Evolutionary conservation across 352 stramenopile genomes (phyloP).

Genomic region (Phytophthora quininea): DNA sequence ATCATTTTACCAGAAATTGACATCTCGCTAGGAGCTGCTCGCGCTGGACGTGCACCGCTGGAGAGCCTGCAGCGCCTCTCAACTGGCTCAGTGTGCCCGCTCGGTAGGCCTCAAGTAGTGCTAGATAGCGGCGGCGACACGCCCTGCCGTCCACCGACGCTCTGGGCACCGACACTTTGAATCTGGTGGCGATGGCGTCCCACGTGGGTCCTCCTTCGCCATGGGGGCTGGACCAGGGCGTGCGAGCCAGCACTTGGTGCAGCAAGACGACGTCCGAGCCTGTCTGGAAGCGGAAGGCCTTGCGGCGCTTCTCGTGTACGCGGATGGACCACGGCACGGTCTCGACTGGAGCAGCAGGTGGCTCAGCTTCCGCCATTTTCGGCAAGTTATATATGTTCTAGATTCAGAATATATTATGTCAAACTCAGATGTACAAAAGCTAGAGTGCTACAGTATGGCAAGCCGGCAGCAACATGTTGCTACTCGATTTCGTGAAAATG

Average conservation of each 20-base stretch:
- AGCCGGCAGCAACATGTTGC: too few relatives aligned
- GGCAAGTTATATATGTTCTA: background rate
- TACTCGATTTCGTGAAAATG: too few relatives aligned
- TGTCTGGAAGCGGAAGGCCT: constrained; percentile 34
- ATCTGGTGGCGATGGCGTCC: constrained; percentile 20
- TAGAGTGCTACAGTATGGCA: too few relatives aligned
- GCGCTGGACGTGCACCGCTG: constrained; percentile 26
- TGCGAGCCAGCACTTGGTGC: constrained; percentile 28
- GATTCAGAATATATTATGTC: background rate
- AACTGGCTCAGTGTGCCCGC: constrained; percentile 28
- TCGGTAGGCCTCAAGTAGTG: constrained; percentile 21
- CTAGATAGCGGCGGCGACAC: constrained; percentile 32
- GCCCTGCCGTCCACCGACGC: constrained; percentile 28
- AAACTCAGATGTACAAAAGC: too few relatives aligned
- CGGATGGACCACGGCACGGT: constrained; percentile 21
- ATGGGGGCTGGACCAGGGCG: constrained; percentile 29
- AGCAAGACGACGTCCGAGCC: constrained; percentile 33
- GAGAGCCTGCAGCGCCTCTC: constrained; percentile 21
- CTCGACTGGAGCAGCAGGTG: background rate
- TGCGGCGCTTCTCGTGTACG: constrained; percentile 34
- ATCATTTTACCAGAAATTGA: constrained; percentile 13
- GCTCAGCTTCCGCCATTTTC: background rate
- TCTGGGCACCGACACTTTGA: constrained; percentile 27
- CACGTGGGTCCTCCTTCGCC: constrained; percentile 32
- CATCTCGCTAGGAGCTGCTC: constrained; percentile 26